These are phyloP conservation scores for Gynochthodes officinalis DNA, from an alignment of 257 asterid species.

Conservation along the genomic window DNA sequence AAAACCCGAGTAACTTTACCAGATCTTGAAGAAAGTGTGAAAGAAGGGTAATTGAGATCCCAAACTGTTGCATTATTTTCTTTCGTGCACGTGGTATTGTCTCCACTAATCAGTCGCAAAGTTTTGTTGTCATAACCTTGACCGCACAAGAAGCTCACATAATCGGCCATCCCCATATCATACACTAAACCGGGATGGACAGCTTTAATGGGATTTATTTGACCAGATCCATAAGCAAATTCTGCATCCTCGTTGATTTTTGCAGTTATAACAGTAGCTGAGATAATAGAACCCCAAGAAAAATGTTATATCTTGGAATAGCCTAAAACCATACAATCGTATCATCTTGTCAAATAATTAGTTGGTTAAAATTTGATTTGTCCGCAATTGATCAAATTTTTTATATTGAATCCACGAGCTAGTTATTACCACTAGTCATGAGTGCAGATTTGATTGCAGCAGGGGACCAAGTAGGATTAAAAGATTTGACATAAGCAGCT, in stretches of 20 bases:
- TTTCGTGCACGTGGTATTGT: slow-evolving; percentile 32
- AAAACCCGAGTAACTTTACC: slow-evolving; percentile 25
- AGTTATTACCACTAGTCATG: slow-evolving; percentile 54
- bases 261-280: slow-evolving; percentile 46
- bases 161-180: slow-evolving; percentile 47
- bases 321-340: too few relatives aligned
- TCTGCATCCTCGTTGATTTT: slow-evolving; percentile 42
- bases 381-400: not conserved
- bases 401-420: not conserved
- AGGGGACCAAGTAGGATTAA: slow-evolving; percentile 67
- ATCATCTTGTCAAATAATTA: too few relatives aligned
- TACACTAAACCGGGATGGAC: slow-evolving; percentile 57
- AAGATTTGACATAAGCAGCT: slow-evolving; percentile 64
- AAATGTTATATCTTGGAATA: too few relatives aligned
- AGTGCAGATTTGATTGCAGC: slow-evolving; percentile 68
- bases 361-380: not conserved
- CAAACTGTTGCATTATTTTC: slow-evolving; percentile 38
- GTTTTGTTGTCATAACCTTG: slow-evolving; percentile 52
- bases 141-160: slow-evolving; percentile 52
- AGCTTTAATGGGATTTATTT: slow-evolving; percentile 55
- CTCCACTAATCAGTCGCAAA: slow-evolving; percentile 45
- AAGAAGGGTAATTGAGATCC: slow-evolving; percentile 62
- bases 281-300: too few relatives aligned
- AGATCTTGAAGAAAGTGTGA: slow-evolving; percentile 31
- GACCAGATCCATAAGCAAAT: slow-evolving; percentile 68